Evolutionary conservation across 1,284 basidiomycete genomes (phyloP), one percentile per base, ranked within the genome.

Genomic region (Naganishia liquefaciens): DNA sequence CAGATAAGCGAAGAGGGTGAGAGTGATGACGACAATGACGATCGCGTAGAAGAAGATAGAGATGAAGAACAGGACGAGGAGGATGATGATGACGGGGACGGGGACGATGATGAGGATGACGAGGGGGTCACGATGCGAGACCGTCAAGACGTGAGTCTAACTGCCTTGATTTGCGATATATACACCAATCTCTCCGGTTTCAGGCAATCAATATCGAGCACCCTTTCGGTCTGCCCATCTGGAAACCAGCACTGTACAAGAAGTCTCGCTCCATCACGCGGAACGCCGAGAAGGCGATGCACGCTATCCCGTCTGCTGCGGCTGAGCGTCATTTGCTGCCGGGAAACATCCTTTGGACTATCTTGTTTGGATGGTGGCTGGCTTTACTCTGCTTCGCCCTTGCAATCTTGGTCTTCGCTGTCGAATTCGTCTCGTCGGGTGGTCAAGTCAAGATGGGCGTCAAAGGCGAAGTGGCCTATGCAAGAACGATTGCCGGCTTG

Each of bases 241-340:
- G 96, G 96, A 99, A 99, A 79, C 96, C 96, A 15, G 96, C 96
- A 0, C 80, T 99, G 61, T 99, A 99, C 86, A 95, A 96, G 80
- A 99, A 99, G 78, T 91, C 90, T 30, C 88, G 96, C 53, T 93
- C 94, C 1, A 91, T 99, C 70, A 97, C 95, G 49, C 89, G 94
- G 63, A 88, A 93, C 77, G 96, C 96, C 46, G 96, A 99, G 78
- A 87, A 89, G 63, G 96, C 91, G 0, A 84, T 99, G 2, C 96
- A 99, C 76, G 87, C 89, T 19, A 85, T 90, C 44, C 96, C 96
- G 0, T 94, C 92, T 21, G 90, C 93, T 0, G 89, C 92, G 66
- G 91, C 90, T 1, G 92, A 94, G 73, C 86, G 91, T 23, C 93
- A 96, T 77, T 82, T 96, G 6, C 64, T 71, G 1, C 90, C 90